Base-by-base conservation (phyloP, 2,329 filamentous ascomycete species). In the Aspergillus texensis region DNA sequence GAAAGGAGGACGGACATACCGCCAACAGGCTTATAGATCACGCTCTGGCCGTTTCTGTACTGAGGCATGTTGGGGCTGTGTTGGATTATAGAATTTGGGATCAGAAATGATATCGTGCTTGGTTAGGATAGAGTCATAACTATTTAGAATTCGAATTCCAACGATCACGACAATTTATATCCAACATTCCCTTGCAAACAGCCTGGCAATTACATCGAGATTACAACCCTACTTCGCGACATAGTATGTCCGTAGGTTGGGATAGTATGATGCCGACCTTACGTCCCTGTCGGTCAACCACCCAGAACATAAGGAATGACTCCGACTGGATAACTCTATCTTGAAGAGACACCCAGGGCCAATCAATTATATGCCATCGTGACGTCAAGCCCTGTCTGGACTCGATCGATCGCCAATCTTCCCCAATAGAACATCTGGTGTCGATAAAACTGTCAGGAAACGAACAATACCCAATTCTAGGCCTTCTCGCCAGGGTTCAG, bases 21-120 rank as follows among this genome's bases (percentile, higher is more conserved):
- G 9, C 57, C 43, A 5, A 58, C 14, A 14, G 57, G 57, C 28
- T 58, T 58, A 28, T 58, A 58, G 16, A 30, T 16, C 0, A 58
- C 57, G 26, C 9, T 50, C 5, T 58, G 21, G 19, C 43, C 57
- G 26, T 36, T 39, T 3, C 28, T 48, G 57, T 58, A 52, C 11
- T 58, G 28, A 32, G 57, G 28, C 57, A 58, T 58, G 19, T 28
- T 52, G 41, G 34, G 14, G 0, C 2, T 36, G 12, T 8, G 5
- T 6, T 36, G 34, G 34, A 14, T 16, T 36, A 36, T 36, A 5
- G 34, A 6, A 14, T 36, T 5, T 16, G 2, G 16, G 2, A 16
- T 36, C 1, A 1, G 43, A 24, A 45, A 5, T 10, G 41, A 43
- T 43, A n/a, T 8, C 14, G n/a, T n/a, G 16, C 14, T 43, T n/a